A percentile compares a stretch with the other conserved stretches of the same genome.
Evolutionary conservation across 768 basidiomycete genomes (phyloP).

Genomic region (Suillus subaureus): DNA sequence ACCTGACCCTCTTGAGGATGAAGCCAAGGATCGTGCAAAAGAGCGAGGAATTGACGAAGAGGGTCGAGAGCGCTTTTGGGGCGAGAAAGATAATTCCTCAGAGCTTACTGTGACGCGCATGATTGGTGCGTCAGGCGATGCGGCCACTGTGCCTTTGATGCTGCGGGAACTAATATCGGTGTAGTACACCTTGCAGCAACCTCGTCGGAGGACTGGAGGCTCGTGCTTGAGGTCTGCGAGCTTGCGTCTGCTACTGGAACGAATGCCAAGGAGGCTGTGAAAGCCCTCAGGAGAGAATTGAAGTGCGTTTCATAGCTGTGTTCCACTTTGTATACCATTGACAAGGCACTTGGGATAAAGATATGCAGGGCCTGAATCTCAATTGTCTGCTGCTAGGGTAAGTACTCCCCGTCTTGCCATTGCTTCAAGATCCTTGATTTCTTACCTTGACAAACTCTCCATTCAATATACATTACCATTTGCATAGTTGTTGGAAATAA

Average conservation of each 20-base stretch:
- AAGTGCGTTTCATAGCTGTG: slow-evolving; percentile 49
- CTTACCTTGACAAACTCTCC: background rate
- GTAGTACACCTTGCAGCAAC: slow-evolving; percentile 75
- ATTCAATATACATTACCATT: background rate
- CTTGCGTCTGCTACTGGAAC: slow-evolving; percentile 69
- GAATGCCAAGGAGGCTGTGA: slow-evolving; percentile 82
- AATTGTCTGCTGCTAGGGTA: slow-evolving; percentile 78
- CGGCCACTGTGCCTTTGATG: background rate
- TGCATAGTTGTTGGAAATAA: slow-evolving; percentile 81
- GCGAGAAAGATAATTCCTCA: slow-evolving; percentile 48
- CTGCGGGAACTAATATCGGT: slow-evolving; percentile 1
- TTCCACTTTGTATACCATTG: background rate
- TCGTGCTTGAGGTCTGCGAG: slow-evolving; percentile 86
- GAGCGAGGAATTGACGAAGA: slow-evolving; percentile 40
- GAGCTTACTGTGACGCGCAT: slow-evolving; percentile 57
- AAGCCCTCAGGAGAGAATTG: slow-evolving; percentile 82
- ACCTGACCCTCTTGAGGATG: too few relatives aligned
- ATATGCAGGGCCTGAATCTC: slow-evolving; percentile 73
- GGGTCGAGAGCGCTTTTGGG: slow-evolving; percentile 27
- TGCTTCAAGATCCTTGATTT: slow-evolving; percentile 4
- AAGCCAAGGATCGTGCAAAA: slow-evolving; percentile 2
- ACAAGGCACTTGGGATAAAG: slow-evolving; percentile 34
- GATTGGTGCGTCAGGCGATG: slow-evolving; percentile 54
- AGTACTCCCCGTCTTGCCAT: slow-evolving; percentile 23
- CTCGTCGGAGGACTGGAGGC: slow-evolving; percentile 76